These are phyloP conservation scores for Diddensiella caesifluorescens DNA, from an alignment of 805 yeast species.

Conservation along the genomic window DNA sequence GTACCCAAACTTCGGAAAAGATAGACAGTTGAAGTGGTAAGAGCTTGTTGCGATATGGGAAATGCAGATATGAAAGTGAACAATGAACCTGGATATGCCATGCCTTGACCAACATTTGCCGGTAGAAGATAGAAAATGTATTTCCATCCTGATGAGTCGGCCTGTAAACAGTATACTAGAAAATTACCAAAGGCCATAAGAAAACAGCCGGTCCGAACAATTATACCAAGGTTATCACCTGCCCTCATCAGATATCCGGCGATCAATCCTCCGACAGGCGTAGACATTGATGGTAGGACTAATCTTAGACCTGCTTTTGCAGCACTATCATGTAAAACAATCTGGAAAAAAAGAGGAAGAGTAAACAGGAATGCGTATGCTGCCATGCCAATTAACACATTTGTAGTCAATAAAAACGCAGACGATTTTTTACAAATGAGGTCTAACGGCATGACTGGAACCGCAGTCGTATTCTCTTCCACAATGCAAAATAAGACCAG, in stretches of 20 bases:
- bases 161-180: conserved; percentile 3
- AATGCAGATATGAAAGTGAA: conserved; percentile 13
- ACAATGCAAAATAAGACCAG: conserved; percentile 6
- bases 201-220: conserved; percentile 5
- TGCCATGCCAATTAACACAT: conserved; percentile 12
- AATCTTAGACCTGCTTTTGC: conserved; percentile 15
- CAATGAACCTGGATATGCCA: conserved; percentile 11
- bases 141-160: conserved; percentile 6
- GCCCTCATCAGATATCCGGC: conserved; percentile 13
- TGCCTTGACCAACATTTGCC: conserved; percentile 13
- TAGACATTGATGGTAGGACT: conserved; percentile 10
- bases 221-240: conserved; percentile 2
- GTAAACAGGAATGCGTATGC: conserved; percentile 12
- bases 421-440: conserved; percentile 7
- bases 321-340: conserved; percentile 12
- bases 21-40: conserved; percentile 11
- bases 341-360: conserved; percentile 16
- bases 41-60: conserved; percentile 11
- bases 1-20: conserved; percentile 12
- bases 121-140: conserved; percentile 8
- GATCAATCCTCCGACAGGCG: conserved; percentile 13
- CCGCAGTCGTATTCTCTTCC: conserved; percentile 9
- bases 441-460: conserved; percentile 10
- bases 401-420: conserved; percentile 2
- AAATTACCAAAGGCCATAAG: conserved; percentile 10